Base-by-base conservation (phyloP, 495 filamentous ascomycete species). In the Trichoderma virens region DNA sequence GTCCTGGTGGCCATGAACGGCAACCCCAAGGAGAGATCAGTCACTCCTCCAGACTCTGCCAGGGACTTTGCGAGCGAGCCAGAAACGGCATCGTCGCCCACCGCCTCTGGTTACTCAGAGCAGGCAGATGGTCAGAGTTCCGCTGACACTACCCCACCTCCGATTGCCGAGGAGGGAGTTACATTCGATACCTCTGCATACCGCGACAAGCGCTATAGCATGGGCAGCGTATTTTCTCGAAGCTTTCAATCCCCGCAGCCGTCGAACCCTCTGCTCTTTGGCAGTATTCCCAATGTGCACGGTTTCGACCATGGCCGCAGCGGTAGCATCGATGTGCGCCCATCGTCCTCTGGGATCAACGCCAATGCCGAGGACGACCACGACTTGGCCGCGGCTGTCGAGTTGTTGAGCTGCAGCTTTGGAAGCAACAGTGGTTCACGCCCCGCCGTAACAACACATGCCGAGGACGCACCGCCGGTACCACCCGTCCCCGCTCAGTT, bases 1-100 rank as follows among this genome's bases (percentile, higher is more conserved):
- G 95, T 98, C 28, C 80, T 98, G 60, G 89, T 98, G 38, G 86
- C 86, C 62, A 98, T 98, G 92, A 97, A 96, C 77, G 78, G 81
- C 64, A 69, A 72, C 43, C 63, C 74, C 64, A 51, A 71, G 59
- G 82, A 86, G 61, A 79, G 81, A 75, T 67, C 75, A 61, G 72
- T 78, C 43, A 81, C 84, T 2, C 82, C 82, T 62, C 80, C 83
- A 62, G 86, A 86, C 39, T 83, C 83, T 30, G 78, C 81, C 45
- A 83, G 84, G 65, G 86, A 89, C 67, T 85, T 81, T 64, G 69
- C 86, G 56, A 93, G 90, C 73, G 91, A 95, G 67, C 76, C 86
- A 59, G 93, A 92, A 34, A 94, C 91, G 11, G 86, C 83, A 16
- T 95, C 91, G 2, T 95, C 91, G 2, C 27, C 61, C 16, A 86